Conservation (phyloP, 495 filamentous ascomycete genomes). For the Chaetomium cochliodes region DNA sequence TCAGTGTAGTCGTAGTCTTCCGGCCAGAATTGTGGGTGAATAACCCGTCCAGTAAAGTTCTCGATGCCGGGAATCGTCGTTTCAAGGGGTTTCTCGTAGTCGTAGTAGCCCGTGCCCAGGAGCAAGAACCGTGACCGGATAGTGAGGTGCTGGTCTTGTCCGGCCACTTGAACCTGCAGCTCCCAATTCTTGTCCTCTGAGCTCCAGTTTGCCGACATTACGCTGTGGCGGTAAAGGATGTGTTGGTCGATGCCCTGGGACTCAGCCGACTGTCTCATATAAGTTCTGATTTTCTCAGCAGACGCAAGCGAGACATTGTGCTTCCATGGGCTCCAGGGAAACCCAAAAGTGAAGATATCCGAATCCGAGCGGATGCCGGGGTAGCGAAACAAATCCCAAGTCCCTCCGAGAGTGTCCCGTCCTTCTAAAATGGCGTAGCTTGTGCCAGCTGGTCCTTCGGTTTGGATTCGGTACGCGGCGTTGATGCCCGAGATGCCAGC, state of each 20-base stretch:
- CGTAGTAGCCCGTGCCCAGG: conserved; percentile 17
- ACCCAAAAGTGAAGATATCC: conserved; percentile 18
- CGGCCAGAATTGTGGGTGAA: conserved; percentile 19
- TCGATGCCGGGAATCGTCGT: conserved; percentile 12
- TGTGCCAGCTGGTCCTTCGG: conserved; percentile 9
- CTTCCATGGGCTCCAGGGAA: conserved; percentile 16
- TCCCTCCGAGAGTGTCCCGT: conserved; percentile 5
- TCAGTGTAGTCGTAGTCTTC: conserved; percentile 18
- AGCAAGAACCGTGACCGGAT: conserved; percentile 16
- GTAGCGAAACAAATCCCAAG: conserved; percentile 18
- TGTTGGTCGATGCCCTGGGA: conserved; percentile 19
- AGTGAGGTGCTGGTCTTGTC: not conserved
- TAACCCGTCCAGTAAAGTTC: not conserved
- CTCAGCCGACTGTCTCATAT: conserved; percentile 8
- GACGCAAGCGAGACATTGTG: conserved; percentile 15
- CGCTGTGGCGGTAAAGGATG: conserved; percentile 17
- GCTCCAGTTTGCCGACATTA: conserved; percentile 14
- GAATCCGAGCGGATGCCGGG: conserved; percentile 18
- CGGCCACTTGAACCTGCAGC: conserved; percentile 8
- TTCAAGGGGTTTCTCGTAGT: conserved; percentile 17
- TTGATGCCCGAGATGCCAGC: conserved; percentile 18
- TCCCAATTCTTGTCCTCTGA: conserved; percentile 1
- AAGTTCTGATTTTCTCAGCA: conserved; percentile 12
- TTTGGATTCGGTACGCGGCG: conserved; percentile 19
- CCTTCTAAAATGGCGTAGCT: conserved; percentile 12